Conservation (phyloP, 1,284 basidiomycete species). For the Ceratobasidium sp. region DNA sequence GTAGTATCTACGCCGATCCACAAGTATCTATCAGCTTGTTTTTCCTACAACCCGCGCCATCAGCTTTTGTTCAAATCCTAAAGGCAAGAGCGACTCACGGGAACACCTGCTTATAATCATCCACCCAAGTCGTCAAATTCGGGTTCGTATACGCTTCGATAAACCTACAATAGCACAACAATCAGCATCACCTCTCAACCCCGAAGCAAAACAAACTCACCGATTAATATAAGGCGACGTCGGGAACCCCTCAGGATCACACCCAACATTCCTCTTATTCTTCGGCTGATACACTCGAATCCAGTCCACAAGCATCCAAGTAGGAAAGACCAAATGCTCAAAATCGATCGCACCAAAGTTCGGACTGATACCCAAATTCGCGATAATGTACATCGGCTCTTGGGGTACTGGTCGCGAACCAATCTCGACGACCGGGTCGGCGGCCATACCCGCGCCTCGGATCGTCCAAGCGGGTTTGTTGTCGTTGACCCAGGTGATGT, state of each 20-base stretch:
- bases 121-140: conserved; percentile 65
- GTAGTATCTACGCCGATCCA: neutral
- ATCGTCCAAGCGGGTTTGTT: conserved; percentile 81
- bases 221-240: conserved; percentile 80
- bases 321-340: conserved; percentile 75
- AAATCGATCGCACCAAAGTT: conserved; percentile 82
- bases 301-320: conserved; percentile 71
- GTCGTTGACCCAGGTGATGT: conserved; percentile 84
- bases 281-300: conserved; percentile 85
- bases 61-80: neutral
- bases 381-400: conserved; percentile 65
- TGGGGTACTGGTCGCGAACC: conserved; percentile 44
- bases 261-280: conserved; percentile 79
- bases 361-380: conserved; percentile 84
- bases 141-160: conserved; percentile 60
- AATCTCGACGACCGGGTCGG: conserved; percentile 42
- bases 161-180: conserved; percentile 53
- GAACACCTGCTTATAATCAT: conserved; percentile 65
- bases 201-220: conserved; percentile 58
- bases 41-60: conserved; percentile 55
- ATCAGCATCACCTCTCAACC: too few species aligned
- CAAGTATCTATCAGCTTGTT: conserved; percentile 63
- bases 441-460: conserved; percentile 59
- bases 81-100: conserved; percentile 55
- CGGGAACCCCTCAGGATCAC: conserved; percentile 83